Percentiles rank a stretch among this genome's conserved stretches.
Conservation (phyloP, 768 basidiomycete genomes). For the Naganishia vaughanmartiniae region DNA sequence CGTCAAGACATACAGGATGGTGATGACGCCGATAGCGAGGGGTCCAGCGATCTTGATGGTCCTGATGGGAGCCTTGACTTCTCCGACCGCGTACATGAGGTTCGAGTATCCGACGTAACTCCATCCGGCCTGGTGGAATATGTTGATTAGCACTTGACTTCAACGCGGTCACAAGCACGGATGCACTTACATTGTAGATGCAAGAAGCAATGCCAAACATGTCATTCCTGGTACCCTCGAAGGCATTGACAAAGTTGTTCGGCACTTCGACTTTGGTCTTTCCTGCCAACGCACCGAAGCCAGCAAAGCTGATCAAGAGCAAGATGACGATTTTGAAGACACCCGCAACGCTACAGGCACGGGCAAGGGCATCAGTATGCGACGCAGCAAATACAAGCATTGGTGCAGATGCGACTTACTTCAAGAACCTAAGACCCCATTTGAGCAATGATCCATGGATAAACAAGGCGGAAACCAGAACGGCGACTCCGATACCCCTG, state of each 20-base stretch:
- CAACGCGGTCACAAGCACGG: too few species aligned
- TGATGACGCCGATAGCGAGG: slow-evolving; percentile 63
- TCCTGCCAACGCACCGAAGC: slow-evolving; percentile 63
- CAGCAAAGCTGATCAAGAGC: slow-evolving; percentile 56
- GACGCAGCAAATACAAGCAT: background rate
- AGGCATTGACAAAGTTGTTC: slow-evolving; percentile 28
- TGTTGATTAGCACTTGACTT: too few species aligned
- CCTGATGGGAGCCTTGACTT: slow-evolving; percentile 57
- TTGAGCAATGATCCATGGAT: slow-evolving; percentile 32
- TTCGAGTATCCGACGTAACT: slow-evolving; percentile 27
- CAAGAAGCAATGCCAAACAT: slow-evolving; percentile 23
- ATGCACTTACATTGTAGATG: slow-evolving; percentile 25
- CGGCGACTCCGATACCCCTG: slow-evolving; percentile 63
- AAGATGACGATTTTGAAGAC: slow-evolving; percentile 62
- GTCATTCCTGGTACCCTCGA: slow-evolving; percentile 20
- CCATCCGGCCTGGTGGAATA: slow-evolving; percentile 10
- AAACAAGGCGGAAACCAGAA: slow-evolving; percentile 47
- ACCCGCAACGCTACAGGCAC: slow-evolving; percentile 55
- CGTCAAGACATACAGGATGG: slow-evolving; percentile 63
- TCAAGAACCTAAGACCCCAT: slow-evolving; percentile 39
- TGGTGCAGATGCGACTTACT: slow-evolving; percentile 2
- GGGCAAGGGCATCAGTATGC: background rate
- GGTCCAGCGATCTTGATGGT: slow-evolving; percentile 72
- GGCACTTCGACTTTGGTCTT: slow-evolving; percentile 17
- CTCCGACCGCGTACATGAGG: slow-evolving; percentile 9